Conservation (phyloP, 1,139 yeast genomes). For the Scheffersomyces illinoinensis region DNA sequence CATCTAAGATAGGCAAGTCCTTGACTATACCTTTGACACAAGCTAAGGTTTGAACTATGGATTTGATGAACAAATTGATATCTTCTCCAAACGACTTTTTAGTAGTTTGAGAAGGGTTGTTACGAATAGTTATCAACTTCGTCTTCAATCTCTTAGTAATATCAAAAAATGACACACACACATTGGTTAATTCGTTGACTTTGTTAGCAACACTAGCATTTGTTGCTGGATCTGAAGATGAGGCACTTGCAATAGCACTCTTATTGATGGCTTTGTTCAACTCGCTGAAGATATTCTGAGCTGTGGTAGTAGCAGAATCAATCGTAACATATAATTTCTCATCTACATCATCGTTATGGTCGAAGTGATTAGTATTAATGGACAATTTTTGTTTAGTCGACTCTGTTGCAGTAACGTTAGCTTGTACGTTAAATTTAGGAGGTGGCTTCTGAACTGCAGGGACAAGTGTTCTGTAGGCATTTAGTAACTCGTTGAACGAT, state of each 20-base stretch:
- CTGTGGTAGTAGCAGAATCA: slow-evolving; percentile 69
- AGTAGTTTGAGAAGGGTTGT: slow-evolving; percentile 53
- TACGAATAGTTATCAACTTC: slow-evolving; percentile 54
- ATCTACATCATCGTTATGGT: slow-evolving; percentile 58
- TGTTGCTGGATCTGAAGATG: slow-evolving; percentile 20
- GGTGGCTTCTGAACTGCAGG: slow-evolving; percentile 25
- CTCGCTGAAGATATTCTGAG: slow-evolving; percentile 78
- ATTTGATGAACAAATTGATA: slow-evolving; percentile 77
- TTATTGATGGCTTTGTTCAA: slow-evolving; percentile 74
- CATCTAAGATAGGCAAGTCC: slow-evolving; percentile 77
- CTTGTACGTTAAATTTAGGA: slow-evolving; percentile 12
- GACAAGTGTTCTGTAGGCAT: slow-evolving; percentile 62
- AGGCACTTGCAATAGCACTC: slow-evolving; percentile 58
- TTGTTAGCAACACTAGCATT: slow-evolving; percentile 55
- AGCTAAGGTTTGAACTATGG: slow-evolving; percentile 79
- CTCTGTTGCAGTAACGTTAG: neutral
- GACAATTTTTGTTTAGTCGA: slow-evolving; percentile 28
- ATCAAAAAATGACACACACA: slow-evolving; percentile 81
- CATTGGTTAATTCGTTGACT: slow-evolving; percentile 74
- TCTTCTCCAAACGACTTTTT: slow-evolving; percentile 82
- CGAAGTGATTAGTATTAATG: slow-evolving; percentile 22
- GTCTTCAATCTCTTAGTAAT: slow-evolving; percentile 67
- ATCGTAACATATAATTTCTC: slow-evolving; percentile 76
- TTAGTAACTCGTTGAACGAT: slow-evolving; percentile 71
- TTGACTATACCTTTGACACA: slow-evolving; percentile 80